Conservation (phyloP, 768 basidiomycete species). For the Mrakia hoshinonis region DNA sequence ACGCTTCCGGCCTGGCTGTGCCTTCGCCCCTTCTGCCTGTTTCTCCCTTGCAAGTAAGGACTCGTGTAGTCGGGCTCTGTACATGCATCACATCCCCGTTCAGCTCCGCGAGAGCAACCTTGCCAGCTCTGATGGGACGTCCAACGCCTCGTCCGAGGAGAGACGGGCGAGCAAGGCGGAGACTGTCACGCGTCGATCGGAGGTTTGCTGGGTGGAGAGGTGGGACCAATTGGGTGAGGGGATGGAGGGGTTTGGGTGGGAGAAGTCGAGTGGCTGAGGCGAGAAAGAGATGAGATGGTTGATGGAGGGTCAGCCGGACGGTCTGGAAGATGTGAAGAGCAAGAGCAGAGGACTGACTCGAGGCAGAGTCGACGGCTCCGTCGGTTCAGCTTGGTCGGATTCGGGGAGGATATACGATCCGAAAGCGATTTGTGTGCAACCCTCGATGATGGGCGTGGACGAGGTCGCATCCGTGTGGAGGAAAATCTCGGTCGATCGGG, state of each 20-base stretch:
- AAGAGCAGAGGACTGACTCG: background rate
- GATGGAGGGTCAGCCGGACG: background rate
- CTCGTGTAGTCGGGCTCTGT: too few species aligned
- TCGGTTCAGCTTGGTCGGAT: background rate
- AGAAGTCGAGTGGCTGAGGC: conserved; percentile 10
- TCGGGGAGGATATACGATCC: conserved; percentile 3
- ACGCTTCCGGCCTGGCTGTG: too few species aligned
- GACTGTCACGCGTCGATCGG: too few species aligned
- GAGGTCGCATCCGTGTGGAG: background rate
- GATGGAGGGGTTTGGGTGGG: conserved; percentile 22
- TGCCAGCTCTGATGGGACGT: too few species aligned
- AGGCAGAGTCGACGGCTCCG: too few species aligned
- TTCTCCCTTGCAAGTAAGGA: too few species aligned
- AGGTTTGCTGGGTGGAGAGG: too few species aligned
- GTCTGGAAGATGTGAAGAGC: background rate
- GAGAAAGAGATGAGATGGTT: background rate
- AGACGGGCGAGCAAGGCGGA: too few species aligned
- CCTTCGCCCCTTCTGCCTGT: too few species aligned
- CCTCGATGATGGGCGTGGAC: conserved; percentile 17
- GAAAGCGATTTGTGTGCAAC: background rate
- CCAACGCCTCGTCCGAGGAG: too few species aligned
- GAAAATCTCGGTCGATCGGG: background rate
- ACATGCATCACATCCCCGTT: too few species aligned
- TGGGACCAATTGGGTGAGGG: conserved; percentile 17
- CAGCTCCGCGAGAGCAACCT: too few species aligned